phyloP scores from a whole-genome alignment of 495 filamentous ascomycete species.

The Neurospora sp. region DNA sequence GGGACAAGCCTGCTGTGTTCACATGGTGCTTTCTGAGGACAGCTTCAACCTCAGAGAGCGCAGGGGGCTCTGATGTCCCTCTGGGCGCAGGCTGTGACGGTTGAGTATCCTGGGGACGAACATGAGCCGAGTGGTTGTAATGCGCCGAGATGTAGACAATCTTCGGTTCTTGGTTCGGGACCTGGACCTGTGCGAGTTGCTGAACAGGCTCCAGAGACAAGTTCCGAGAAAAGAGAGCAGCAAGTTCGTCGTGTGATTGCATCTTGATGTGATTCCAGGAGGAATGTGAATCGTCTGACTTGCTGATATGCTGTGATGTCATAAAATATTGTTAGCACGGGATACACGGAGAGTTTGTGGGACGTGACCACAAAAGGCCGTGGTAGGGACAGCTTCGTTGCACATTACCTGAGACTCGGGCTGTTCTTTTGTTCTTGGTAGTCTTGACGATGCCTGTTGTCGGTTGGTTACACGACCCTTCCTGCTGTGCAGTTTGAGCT shows the following conservation, averaged over 20 bases:
- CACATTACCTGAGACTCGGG: not conserved
- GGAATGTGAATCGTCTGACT: not conserved
- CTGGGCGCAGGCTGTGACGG: constrained; percentile 19
- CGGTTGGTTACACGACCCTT: not conserved
- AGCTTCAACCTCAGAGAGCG: constrained; percentile 30
- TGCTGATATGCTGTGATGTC: not conserved
- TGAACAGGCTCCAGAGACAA: constrained; percentile 40
- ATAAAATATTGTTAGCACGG: not conserved
- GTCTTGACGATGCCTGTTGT: not conserved
- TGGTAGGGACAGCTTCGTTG: not conserved
- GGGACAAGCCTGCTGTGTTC: constrained; percentile 42
- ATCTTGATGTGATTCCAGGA: constrained; percentile 24
- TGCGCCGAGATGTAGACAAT: constrained; percentile 62
- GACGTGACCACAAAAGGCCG: not conserved
- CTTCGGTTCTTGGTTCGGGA: constrained; percentile 20
- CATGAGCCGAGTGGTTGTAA: constrained; percentile 62
- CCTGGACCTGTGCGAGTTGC: constrained; percentile 18
- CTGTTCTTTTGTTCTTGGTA: not conserved
- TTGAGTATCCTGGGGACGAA: constrained; percentile 23
- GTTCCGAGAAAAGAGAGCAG: constrained; percentile 54
- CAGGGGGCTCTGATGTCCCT: constrained; percentile 38
- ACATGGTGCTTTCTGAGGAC: constrained; percentile 37
- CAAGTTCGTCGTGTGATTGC: constrained; percentile 54
- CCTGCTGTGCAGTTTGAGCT: not conserved
- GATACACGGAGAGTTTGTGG: not conserved